Conservation (phyloP, 2,329 filamentous ascomycete genomes). For the Diaporthe ampelina region DNA sequence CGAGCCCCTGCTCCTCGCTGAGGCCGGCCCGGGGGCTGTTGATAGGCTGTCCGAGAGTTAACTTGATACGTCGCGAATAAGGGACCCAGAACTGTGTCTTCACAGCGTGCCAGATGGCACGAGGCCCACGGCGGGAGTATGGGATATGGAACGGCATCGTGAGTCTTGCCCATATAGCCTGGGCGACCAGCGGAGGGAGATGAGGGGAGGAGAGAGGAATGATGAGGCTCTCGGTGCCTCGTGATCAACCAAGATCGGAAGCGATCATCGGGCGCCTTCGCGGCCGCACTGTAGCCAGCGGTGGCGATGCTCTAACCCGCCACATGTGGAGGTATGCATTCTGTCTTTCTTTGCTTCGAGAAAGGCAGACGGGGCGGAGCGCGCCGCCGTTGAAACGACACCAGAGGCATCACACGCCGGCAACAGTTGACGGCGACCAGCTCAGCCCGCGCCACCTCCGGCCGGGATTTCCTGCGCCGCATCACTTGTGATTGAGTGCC, state of each 20-base stretch:
- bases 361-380: too few species aligned
- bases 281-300: too few species aligned
- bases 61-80: background rate
- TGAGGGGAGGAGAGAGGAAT: background rate
- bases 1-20: constrained; percentile 80
- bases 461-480: too few species aligned
- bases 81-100: background rate
- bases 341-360: too few species aligned
- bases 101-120: background rate
- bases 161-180: background rate
- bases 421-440: too few species aligned
- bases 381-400: too few species aligned
- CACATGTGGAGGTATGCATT: too few species aligned
- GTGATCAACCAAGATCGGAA: background rate
- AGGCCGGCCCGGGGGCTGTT: constrained; percentile 18
- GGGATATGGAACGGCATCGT: background rate
- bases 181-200: background rate
- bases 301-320: too few species aligned
- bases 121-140: background rate
- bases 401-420: too few species aligned
- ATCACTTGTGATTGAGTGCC: too few species aligned
- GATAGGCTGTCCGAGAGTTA: constrained; percentile 45
- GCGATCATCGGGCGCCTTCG: too few species aligned
- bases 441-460: too few species aligned
- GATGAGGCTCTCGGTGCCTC: constrained; percentile 37